phyloP scores from a whole-genome alignment of 495 filamentous ascomycete species.

The Amphirosellinia nigrospora region DNA sequence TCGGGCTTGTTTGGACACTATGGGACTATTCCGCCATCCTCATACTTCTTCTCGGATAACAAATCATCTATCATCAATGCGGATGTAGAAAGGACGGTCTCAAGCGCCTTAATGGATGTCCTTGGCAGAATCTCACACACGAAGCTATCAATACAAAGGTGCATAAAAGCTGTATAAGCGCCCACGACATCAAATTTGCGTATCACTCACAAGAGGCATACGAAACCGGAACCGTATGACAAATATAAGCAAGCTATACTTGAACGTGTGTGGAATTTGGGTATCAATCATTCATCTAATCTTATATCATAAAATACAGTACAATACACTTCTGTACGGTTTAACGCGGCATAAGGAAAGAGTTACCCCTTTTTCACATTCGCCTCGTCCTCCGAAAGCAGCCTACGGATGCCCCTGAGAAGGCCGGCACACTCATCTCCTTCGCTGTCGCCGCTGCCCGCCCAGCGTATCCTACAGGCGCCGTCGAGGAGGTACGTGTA shows the following conservation, averaged over 20 bases:
- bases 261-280: neutral
- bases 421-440: slow-evolving; percentile 73
- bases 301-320: slow-evolving; percentile 18
- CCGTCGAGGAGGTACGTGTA: slow-evolving; percentile 93
- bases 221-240: neutral
- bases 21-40: too few relatives aligned
- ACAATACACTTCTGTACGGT: neutral
- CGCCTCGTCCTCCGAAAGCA: slow-evolving; percentile 43
- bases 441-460: slow-evolving; percentile 80
- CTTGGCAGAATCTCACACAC: neutral
- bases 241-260: neutral
- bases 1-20: too few relatives aligned
- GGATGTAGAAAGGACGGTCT: too few relatives aligned
- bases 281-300: slow-evolving; percentile 20
- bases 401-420: slow-evolving; percentile 68
- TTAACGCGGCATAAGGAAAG: neutral
- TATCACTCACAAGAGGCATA: neutral
- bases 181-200: neutral
- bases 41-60: too few relatives aligned
- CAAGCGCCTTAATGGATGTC: neutral
- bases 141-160: neutral
- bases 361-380: slow-evolving; percentile 7
- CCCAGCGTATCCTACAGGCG: slow-evolving; percentile 91
- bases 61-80: too few relatives aligned
- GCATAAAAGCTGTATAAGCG: neutral